phyloP scores from a whole-genome alignment of 768 basidiomycete species.

The Suillus tomentosus region DNA sequence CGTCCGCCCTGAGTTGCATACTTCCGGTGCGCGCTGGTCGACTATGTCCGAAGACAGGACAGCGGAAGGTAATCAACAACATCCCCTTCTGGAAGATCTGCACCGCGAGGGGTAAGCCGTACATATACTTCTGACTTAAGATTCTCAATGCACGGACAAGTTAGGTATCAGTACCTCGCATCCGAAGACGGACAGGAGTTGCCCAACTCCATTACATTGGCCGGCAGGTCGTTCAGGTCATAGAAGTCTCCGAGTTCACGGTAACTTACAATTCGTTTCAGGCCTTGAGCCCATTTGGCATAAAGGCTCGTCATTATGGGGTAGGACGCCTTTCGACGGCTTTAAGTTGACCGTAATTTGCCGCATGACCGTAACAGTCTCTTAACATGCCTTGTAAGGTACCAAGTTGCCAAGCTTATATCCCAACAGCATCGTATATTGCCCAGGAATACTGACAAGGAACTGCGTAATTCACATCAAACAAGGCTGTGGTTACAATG shows the following conservation, averaged over 20 bases:
- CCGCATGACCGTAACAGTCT: not conserved
- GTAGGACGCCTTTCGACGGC: not conserved
- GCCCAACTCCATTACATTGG: not conserved
- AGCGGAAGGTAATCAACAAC: not conserved
- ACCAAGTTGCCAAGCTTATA: not conserved
- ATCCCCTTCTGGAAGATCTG: not conserved
- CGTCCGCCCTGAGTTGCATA: slow-evolving; percentile 5
- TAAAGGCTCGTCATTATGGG: slow-evolving; percentile 1
- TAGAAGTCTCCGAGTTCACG: not conserved
- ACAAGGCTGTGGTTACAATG: not conserved
- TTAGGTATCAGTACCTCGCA: not conserved
- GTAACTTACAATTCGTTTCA: not conserved
- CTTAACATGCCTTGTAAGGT: not conserved
- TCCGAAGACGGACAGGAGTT: slow-evolving; percentile 1
- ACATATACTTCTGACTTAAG: not conserved
- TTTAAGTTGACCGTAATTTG: not conserved
- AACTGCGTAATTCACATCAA: not conserved
- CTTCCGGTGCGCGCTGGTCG: not conserved
- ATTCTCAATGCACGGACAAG: not conserved
- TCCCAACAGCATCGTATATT: not conserved
- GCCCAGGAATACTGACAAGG: not conserved
- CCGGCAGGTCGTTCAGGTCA: not conserved
- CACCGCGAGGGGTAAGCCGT: not conserved
- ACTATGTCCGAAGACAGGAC: not conserved
- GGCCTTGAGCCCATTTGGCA: not conserved